Conservation (phyloP, 2,329 filamentous ascomycete species). For the Leptographium wingfieldii region DNA sequence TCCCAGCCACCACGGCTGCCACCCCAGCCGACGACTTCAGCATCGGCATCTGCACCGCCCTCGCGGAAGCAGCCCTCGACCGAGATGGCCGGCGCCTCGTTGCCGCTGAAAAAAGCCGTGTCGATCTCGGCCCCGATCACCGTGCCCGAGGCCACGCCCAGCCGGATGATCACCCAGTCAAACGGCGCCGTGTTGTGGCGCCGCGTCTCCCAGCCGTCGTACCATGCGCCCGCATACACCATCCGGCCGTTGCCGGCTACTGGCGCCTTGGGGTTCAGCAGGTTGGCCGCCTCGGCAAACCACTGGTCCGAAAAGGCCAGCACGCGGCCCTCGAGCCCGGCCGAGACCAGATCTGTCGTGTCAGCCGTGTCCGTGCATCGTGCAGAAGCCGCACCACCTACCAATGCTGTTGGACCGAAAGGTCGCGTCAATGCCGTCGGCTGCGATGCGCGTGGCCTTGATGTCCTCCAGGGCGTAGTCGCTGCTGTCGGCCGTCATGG, state of each 20-base stretch:
- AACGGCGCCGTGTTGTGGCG: conserved; percentile 52
- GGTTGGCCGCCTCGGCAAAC: conserved; percentile 54
- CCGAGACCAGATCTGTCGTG: conserved; percentile 44
- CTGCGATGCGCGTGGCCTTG: conserved; percentile 32
- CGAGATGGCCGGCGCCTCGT: conserved; percentile 67
- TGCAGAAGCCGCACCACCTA: conserved; percentile 22
- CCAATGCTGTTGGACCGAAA: conserved; percentile 51
- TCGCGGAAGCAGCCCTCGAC: conserved; percentile 62
- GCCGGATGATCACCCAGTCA: conserved; percentile 54
- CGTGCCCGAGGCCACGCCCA: conserved; percentile 57
- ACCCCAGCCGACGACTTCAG: conserved; percentile 49
- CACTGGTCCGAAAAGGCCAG: conserved; percentile 55
- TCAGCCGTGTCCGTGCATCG: neutral
- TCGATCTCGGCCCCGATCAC: conserved; percentile 68
- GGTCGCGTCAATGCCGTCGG: conserved; percentile 46
- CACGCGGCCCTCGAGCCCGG: conserved; percentile 48
- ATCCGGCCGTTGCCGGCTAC: conserved; percentile 54
- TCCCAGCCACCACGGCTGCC: conserved; percentile 53
- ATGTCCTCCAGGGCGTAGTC: conserved; percentile 46
- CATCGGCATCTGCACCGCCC: conserved; percentile 25
- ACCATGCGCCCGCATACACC: conserved; percentile 58
- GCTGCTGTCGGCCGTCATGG: conserved; percentile 27
- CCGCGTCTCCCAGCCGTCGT: conserved; percentile 58
- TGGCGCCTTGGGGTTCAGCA: conserved; percentile 50
- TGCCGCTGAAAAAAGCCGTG: conserved; percentile 71